These are phyloP conservation scores for Chlorella sp. DNA, from an alignment of 139 green algal genomes.

Conservation along the genomic window DNA sequence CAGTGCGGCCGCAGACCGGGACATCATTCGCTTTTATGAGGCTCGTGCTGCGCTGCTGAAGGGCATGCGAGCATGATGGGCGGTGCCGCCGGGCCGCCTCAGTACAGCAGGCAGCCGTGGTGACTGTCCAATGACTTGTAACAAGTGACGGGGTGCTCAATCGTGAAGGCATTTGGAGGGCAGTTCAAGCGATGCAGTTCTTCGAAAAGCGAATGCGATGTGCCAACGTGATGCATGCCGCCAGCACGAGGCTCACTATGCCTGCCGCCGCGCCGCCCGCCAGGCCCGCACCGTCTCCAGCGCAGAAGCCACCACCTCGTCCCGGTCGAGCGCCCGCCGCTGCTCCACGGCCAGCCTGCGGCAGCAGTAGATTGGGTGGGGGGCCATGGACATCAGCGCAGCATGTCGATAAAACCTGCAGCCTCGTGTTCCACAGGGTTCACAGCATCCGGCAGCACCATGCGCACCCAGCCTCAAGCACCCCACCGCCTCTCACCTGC, in stretches of 20 bases:
- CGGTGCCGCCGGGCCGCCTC: no score
- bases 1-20: slow-evolving; percentile 78
- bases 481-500: background rate
- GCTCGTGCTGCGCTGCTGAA: slow-evolving; percentile 74
- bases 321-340: slow-evolving; percentile 19
- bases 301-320: slow-evolving; percentile 22
- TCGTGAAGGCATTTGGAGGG: background rate
- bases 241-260: no score
- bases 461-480: background rate
- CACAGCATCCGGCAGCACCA: no score
- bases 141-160: background rate
- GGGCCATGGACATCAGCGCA: no score
- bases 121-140: no score
- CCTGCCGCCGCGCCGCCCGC: background rate
- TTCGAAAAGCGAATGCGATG: background rate
- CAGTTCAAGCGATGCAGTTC: background rate
- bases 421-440: no score
- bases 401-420: no score
- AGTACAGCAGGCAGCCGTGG: no score
- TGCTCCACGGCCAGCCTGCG: slow-evolving; percentile 36
- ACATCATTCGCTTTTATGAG: slow-evolving; percentile 91
- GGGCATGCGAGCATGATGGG: background rate
- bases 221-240: no score
- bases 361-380: background rate
- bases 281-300: background rate